Evolutionary conservation across 2,329 filamentous ascomycete species (phyloP), one percentile per base, ranked within the genome.

Genomic region (Neobulgaria alba): DNA sequence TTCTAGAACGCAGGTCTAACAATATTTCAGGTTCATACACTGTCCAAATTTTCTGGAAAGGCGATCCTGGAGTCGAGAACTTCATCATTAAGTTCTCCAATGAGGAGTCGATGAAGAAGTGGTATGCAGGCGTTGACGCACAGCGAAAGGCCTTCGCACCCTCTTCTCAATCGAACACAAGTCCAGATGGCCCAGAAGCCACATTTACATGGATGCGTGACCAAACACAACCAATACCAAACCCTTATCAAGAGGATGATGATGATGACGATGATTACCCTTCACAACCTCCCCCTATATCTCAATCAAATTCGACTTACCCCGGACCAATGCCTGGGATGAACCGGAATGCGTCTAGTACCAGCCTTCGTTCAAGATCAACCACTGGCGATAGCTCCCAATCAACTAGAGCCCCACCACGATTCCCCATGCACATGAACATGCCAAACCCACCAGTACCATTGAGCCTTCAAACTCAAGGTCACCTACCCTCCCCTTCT

Each of bases 21-120:
- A 30, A 4, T 29, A 38, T 37, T 10, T 9, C 55, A 92, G 88
- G 87, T 35, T 90, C 86, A 9, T 95, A 96, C 60, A 90, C 85
- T 2, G 85, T 95, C 46, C 90, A 96, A 59, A 96, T 98, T 41
- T 95, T 89, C 73, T 98, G 92, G 92, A 96, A 92, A 64, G 90
- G 90, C 23, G 90, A 96, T 50, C 87, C 89, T 0, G 87, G 86
- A 3, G 87, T 95, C 21, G 90, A 98, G 60, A 95, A 93, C 58
- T 96, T 98, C 61, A 81, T 90, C 55, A 94, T 98, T 58, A 85
- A 86, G 52, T 96, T 95, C 62, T 74, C 77, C 37, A 92, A 90
- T 46, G 92, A 98, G 61, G 88, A 95, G 52, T 79, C 73, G 10
- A 88, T 96, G 80, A 89, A 83, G 63, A 95, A 90, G 59, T 98